Percentiles rank a stretch among this genome's conserved stretches.
These are phyloP conservation scores for Clonostachys rhizophaga DNA, from an alignment of 2,329 filamentous ascomycete species.

Conservation along the genomic window DNA sequence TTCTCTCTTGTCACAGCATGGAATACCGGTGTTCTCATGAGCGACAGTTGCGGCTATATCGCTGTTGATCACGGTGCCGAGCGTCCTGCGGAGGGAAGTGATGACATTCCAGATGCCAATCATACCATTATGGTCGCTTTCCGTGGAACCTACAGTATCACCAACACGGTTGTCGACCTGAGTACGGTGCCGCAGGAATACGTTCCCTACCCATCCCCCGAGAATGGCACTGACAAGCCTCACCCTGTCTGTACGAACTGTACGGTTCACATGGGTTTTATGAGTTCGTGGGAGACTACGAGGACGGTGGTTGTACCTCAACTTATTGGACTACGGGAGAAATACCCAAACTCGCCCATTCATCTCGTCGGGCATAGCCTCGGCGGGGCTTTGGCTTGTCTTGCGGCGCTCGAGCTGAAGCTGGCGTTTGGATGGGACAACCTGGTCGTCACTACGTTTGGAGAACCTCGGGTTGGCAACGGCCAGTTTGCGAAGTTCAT, in stretches of 20 bases:
- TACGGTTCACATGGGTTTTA: conserved; percentile 88
- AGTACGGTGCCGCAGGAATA: conserved; percentile 88
- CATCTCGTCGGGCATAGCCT: conserved; percentile 87
- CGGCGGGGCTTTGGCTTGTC: conserved; percentile 83
- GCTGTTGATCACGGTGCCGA: conserved; percentile 65
- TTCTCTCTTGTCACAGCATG: conserved; percentile 81
- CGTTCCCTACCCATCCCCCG: conserved; percentile 71
- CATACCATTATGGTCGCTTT: conserved; percentile 76
- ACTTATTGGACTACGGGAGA: conserved; percentile 51
- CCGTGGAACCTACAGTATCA: conserved; percentile 88
- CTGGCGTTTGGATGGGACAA: conserved; percentile 69
- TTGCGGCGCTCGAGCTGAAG: conserved; percentile 79
- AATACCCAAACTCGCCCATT: conserved; percentile 68
- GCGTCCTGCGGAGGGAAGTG: conserved; percentile 6
- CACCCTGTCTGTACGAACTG: conserved; percentile 71
- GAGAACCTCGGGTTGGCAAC: conserved; percentile 72
- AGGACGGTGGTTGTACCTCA: conserved; percentile 64
- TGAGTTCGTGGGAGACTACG: conserved; percentile 77
- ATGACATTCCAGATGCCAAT: conserved; percentile 3
- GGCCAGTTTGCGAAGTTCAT: conserved; percentile 47
- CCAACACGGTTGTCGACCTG: conserved; percentile 87
- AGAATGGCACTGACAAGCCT: conserved; percentile 31
- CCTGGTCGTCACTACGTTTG: conserved; percentile 81
- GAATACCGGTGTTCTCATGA: conserved; percentile 83
- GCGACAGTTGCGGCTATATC: conserved; percentile 91